Conservation (phyloP, 495 filamentous ascomycete genomes). For the Neurospora sp. region DNA sequence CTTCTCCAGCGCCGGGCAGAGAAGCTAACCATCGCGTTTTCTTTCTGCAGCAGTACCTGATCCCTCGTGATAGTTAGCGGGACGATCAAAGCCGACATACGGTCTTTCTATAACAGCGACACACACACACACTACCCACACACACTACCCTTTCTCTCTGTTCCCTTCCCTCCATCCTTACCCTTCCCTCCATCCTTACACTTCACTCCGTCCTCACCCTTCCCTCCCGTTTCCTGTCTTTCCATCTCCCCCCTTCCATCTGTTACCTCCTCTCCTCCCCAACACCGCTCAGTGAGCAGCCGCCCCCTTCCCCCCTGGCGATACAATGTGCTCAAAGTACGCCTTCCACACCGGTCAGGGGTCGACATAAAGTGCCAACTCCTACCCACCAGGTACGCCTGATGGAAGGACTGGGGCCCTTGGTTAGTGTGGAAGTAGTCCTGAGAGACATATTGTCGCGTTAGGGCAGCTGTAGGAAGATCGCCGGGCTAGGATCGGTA, state of each 20-base stretch:
- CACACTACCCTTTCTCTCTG: neutral
- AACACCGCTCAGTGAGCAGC: neutral
- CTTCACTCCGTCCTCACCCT: neutral
- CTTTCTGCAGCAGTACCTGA: neutral
- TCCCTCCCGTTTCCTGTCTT: neutral
- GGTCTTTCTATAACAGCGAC: neutral
- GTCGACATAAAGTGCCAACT: slow-evolving; percentile 1
- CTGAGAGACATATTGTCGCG: neutral
- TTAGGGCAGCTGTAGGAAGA: too few species aligned
- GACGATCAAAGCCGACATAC: neutral
- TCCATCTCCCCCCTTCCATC: neutral
- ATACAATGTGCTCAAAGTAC: neutral
- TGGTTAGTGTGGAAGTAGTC: neutral
- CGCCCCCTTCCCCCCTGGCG: neutral
- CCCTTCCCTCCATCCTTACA: neutral
- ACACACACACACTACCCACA: neutral
- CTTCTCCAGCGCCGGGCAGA: neutral
- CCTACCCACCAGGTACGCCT: slow-evolving; percentile 4
- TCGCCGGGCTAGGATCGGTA: too few species aligned
- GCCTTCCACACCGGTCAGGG: neutral
- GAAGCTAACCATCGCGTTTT: neutral
- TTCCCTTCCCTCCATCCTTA: neutral
- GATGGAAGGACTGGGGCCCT: slow-evolving; percentile 6
- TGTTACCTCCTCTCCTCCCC: neutral
- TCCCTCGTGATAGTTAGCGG: neutral